Conservation (phyloP, 2,329 filamentous ascomycete species). For the Ceratocystis huliohia region DNA sequence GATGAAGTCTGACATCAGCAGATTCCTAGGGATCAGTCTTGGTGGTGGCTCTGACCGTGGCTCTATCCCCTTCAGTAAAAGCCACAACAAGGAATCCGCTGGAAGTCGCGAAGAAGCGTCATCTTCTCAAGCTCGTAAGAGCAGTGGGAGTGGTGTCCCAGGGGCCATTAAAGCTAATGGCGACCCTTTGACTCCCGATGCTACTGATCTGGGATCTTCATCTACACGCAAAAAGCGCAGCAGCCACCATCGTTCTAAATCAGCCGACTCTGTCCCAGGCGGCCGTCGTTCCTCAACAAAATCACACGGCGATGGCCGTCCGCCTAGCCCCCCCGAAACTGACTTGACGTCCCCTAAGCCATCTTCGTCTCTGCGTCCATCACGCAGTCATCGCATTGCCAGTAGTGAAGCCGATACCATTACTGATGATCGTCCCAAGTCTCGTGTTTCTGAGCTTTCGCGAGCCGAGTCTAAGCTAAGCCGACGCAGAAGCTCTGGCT, state of each 20-base stretch:
- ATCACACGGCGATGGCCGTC: conserved; percentile 35
- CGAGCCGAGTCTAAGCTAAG: conserved; percentile 31
- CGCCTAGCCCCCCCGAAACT: conserved; percentile 53
- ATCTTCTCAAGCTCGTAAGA: conserved; percentile 25
- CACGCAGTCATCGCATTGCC: conserved; percentile 14
- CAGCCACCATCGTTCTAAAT: conserved; percentile 33
- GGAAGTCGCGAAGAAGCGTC: conserved; percentile 45
- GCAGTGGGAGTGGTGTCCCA: conserved; percentile 11
- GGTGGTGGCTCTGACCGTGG: conserved; percentile 33
- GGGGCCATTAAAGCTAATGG: conserved; percentile 21
- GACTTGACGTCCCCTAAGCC: conserved; percentile 36
- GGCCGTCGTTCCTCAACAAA: conserved; percentile 27
- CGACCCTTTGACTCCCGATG: conserved; percentile 53
- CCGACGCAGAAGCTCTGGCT: conserved; percentile 35
- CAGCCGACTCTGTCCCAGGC: conserved; percentile 32
- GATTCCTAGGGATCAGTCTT: conserved; percentile 4
- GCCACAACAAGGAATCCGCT: conserved; percentile 78
- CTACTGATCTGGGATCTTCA: conserved; percentile 49
- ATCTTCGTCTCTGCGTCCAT: conserved; percentile 12
- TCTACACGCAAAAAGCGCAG: conserved; percentile 17
- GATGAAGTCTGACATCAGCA: conserved; percentile 14
- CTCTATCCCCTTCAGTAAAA: conserved; percentile 68
- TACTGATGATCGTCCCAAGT: conserved; percentile 30
- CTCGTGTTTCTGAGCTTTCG: conserved; percentile 34
- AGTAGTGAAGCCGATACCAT: conserved; percentile 17